These are phyloP conservation scores for Eucalyptus shirleyi DNA, from an alignment of 345 rosid species.

Conservation along the genomic window DNA sequence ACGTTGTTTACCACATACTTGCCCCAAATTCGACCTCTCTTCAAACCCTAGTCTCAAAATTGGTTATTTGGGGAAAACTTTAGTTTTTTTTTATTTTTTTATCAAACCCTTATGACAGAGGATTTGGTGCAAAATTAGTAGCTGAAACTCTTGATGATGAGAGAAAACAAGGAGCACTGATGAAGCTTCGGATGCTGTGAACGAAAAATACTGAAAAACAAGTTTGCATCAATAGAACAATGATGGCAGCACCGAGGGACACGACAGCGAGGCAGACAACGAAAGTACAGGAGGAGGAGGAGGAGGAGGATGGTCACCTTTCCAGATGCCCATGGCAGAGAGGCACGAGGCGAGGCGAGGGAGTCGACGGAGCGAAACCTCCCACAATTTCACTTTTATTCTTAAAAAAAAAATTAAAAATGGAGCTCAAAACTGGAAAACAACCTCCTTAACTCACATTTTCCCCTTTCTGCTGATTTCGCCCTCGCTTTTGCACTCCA, in stretches of 20 bases:
- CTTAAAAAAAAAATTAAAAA: rapidly evolving
- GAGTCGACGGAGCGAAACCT: neutral
- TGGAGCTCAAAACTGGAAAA: neutral
- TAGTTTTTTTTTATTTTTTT: neutral
- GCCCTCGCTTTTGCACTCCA: rapidly evolving
- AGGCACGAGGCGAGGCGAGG: no score
- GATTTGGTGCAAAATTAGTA: neutral
- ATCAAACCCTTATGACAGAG: neutral
- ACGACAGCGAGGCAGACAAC: neutral
- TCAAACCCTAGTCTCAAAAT: neutral
- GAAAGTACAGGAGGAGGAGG: neutral
- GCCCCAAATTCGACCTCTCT: neutral
- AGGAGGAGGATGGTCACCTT: neutral
- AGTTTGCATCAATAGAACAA: neutral
- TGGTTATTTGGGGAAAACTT: neutral
- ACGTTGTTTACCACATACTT: rapidly evolving
- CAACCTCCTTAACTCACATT: neutral
- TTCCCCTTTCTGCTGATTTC: neutral
- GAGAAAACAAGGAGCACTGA: neutral
- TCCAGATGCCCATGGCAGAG: neutral
- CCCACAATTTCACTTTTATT: neutral
- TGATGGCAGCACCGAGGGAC: neutral
- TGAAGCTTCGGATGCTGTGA: neutral
- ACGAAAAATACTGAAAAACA: no score
- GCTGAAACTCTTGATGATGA: neutral